Conservation (phyloP, 1,284 basidiomycete genomes). For the Fomes fomentarius region DNA sequence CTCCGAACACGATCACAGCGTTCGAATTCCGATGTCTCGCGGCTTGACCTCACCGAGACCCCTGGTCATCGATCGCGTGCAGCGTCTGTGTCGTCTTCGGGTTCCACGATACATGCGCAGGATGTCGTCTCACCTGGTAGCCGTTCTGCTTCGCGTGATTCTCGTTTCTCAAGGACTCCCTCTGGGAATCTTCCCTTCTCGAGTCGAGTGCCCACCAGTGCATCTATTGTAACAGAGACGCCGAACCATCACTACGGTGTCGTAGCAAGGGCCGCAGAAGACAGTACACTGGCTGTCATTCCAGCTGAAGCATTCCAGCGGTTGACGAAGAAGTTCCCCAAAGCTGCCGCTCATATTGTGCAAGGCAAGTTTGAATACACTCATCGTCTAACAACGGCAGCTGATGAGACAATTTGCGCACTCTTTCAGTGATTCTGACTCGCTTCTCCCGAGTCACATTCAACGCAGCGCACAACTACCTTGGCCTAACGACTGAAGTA, state of each 20-base stretch:
- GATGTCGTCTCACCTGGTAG: slow-evolving; percentile 36
- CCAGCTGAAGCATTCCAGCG: slow-evolving; percentile 96
- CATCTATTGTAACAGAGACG: slow-evolving; percentile 21
- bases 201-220: slow-evolving; percentile 13
- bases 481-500: slow-evolving; percentile 94
- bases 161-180: slow-evolving; percentile 17
- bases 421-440: slow-evolving; percentile 81
- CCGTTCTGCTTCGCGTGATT: slow-evolving; percentile 23
- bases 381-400: not conserved
- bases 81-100: slow-evolving; percentile 61
- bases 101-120: slow-evolving; percentile 65
- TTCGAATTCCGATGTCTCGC: slow-evolving; percentile 67
- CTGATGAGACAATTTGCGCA: not conserved
- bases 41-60: slow-evolving; percentile 49
- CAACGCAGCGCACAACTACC: slow-evolving; percentile 92
- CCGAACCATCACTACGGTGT: slow-evolving; percentile 60
- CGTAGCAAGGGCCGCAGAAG: slow-evolving; percentile 89
- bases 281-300: slow-evolving; percentile 97
- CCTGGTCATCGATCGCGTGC: slow-evolving; percentile 41
- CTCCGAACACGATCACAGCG: slow-evolving; percentile 34
- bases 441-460: slow-evolving; percentile 98
- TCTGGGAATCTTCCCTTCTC: slow-evolving; percentile 14
- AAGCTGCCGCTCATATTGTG: slow-evolving; percentile 96
- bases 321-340: slow-evolving; percentile 93
- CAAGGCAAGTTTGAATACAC: slow-evolving; percentile 58